Percentiles rank a stretch among this genome's conserved stretches.
Conservation (phyloP, 163 green algal species). For the Scenedesmus sp. region DNA sequence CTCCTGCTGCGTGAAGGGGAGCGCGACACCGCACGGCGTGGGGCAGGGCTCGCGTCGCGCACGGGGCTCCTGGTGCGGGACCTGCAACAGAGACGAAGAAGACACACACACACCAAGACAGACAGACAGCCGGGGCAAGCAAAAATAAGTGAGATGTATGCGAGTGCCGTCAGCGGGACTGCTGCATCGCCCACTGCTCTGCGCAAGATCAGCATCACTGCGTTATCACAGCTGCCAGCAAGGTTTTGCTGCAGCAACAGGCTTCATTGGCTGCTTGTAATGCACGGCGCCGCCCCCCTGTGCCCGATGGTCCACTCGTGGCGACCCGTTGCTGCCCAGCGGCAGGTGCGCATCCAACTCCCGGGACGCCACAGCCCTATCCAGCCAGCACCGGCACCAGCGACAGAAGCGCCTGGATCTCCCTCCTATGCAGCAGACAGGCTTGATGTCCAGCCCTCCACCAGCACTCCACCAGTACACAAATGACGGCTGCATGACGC, state of each 20-base stretch:
- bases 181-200: background rate
- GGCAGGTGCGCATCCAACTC: background rate
- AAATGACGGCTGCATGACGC: background rate
- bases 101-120: background rate
- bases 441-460: background rate
- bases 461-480: background rate
- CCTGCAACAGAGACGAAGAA: background rate
- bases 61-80: slow-evolving; percentile 35
- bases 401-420: background rate
- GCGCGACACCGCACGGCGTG: background rate
- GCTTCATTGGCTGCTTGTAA: background rate
- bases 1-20: slow-evolving; percentile 27
- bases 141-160: background rate
- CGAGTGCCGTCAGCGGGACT: background rate
- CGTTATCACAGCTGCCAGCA: background rate
- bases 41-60: background rate
- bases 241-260: background rate
- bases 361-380: background rate
- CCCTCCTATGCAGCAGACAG: background rate
- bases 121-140: too few relatives aligned
- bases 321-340: background rate
- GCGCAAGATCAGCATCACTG: background rate
- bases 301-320: background rate
- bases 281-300: background rate
- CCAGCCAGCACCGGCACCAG: background rate